These are phyloP conservation scores for Eucalyptus pauciflora DNA, from an alignment of 345 rosid genomes.

Conservation along the genomic window DNA sequence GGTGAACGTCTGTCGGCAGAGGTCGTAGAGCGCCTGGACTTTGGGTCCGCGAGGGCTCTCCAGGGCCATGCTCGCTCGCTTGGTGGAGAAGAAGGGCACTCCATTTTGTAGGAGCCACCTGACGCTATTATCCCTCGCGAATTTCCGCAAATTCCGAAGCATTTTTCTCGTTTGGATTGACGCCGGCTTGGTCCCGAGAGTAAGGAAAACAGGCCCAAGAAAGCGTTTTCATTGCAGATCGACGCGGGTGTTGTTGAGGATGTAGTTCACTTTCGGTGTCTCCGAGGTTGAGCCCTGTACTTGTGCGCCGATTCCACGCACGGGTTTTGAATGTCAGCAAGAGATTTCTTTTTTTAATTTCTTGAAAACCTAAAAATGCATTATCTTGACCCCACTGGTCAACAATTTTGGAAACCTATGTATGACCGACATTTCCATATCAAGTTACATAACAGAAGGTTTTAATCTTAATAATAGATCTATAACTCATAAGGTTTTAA, in stretches of 20 bases:
- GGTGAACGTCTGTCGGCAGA: constrained; percentile 44
- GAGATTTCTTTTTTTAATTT: neutral
- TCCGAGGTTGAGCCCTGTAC: neutral
- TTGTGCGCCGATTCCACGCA: neutral
- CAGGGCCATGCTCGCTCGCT: neutral
- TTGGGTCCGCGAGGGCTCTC: constrained; percentile 9
- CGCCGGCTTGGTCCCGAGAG: neutral
- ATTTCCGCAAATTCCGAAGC: neutral
- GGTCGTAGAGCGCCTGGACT: constrained; percentile 58
- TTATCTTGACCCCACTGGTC: neutral
- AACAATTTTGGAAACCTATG: neutral
- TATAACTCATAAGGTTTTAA: too few relatives aligned
- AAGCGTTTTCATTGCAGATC: neutral
- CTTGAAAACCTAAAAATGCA: neutral
- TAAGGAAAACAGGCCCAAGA: neutral
- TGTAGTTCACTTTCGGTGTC: neutral
- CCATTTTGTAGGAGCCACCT: neutral
- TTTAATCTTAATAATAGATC: too few relatives aligned
- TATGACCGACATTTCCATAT: neutral
- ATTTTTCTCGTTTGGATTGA: neutral
- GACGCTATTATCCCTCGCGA: neutral
- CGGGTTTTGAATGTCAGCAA: neutral
- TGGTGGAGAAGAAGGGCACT: neutral
- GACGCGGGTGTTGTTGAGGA: neutral
- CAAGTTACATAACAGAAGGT: neutral